Evolutionary conservation across 208 protist species (phyloP).

Genomic region (Trypanosoma mega): DNA sequence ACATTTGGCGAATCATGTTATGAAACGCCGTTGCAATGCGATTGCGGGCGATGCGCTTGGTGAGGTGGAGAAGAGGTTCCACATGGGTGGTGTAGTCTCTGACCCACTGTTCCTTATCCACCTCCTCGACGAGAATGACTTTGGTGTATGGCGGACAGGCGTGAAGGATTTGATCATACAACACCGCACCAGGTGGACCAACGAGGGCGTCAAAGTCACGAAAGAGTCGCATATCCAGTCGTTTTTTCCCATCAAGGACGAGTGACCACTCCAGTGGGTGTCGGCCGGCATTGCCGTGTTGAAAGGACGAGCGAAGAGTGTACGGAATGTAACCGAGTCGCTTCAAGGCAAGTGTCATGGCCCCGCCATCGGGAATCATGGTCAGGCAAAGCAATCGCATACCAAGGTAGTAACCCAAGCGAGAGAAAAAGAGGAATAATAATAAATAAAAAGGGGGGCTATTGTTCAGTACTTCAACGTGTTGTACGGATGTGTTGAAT

Average conservation of each 20-base stretch:
- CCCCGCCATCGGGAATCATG: slow-evolving; percentile 59
- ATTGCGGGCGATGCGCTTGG: slow-evolving; percentile 25
- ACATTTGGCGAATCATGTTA: slow-evolving; percentile 63
- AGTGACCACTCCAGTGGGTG: slow-evolving; percentile 52
- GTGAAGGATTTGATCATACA: slow-evolving; percentile 56
- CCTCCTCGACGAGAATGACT: slow-evolving; percentile 68
- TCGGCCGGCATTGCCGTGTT: slow-evolving; percentile 44
- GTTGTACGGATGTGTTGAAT: no score
- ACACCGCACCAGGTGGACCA: slow-evolving; percentile 48
- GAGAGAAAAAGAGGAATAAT: not conserved
- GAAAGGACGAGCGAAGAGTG: slow-evolving; percentile 47
- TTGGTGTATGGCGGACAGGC: slow-evolving; percentile 74
- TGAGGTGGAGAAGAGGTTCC: slow-evolving; percentile 23
- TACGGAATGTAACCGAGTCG: slow-evolving; percentile 73
- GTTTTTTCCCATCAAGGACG: slow-evolving; percentile 32
- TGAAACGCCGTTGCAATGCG: slow-evolving; percentile 47
- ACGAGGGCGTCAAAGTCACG: slow-evolving; percentile 55
- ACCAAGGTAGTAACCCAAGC: not conserved
- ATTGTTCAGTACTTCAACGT: no score
- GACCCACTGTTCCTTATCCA: slow-evolving; percentile 59
- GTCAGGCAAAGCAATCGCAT: slow-evolving; percentile 76
- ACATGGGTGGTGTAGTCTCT: slow-evolving; percentile 37
- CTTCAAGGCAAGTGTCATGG: slow-evolving; percentile 47
- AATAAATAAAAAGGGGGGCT: no score
- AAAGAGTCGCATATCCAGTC: slow-evolving; percentile 39